Conservation (phyloP, 2,329 filamentous ascomycete species). For the Claviceps sp. region DNA sequence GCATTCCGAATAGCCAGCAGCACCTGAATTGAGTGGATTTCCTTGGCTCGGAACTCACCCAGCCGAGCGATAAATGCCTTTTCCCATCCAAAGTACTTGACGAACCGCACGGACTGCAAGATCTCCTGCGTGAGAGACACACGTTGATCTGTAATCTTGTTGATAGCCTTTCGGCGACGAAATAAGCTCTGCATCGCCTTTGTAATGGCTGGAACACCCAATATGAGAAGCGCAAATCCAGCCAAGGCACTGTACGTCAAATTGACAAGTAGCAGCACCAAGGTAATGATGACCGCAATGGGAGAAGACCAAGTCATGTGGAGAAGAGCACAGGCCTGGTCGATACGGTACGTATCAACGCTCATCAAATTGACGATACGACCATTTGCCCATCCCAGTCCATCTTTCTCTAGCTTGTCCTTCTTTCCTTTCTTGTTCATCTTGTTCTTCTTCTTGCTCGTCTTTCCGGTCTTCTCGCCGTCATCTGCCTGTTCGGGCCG, state of each 20-base stretch:
- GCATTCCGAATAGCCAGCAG: constrained; percentile 72
- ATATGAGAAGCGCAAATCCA: constrained; percentile 68
- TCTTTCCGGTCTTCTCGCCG: constrained; percentile 28
- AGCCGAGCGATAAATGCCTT: constrained; percentile 69
- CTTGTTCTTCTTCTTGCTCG: constrained; percentile 14
- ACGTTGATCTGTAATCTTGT: constrained; percentile 85
- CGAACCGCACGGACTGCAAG: constrained; percentile 77
- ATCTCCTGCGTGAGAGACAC: constrained; percentile 90
- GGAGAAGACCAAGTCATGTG: constrained; percentile 87
- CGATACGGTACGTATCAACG: constrained; percentile 84
- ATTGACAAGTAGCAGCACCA: constrained; percentile 73
- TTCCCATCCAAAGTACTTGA: constrained; percentile 97
- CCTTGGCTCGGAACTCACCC: constrained; percentile 56
- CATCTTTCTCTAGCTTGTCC: constrained; percentile 37
- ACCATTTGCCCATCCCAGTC: constrained; percentile 81
- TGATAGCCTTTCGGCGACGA: constrained; percentile 62
- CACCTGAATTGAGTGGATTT: constrained; percentile 75
- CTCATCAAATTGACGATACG: constrained; percentile 90
- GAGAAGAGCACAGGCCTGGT: constrained; percentile 77
- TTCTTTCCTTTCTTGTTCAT: constrained; percentile 23
- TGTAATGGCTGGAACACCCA: constrained; percentile 67
- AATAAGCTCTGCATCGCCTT: constrained; percentile 67
- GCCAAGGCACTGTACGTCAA: constrained; percentile 80
- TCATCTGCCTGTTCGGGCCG: constrained; percentile 36
- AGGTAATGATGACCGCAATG: constrained; percentile 61